phyloP scores from a whole-genome alignment of 768 basidiomycete genomes.

The Chalciporus piperatus region DNA sequence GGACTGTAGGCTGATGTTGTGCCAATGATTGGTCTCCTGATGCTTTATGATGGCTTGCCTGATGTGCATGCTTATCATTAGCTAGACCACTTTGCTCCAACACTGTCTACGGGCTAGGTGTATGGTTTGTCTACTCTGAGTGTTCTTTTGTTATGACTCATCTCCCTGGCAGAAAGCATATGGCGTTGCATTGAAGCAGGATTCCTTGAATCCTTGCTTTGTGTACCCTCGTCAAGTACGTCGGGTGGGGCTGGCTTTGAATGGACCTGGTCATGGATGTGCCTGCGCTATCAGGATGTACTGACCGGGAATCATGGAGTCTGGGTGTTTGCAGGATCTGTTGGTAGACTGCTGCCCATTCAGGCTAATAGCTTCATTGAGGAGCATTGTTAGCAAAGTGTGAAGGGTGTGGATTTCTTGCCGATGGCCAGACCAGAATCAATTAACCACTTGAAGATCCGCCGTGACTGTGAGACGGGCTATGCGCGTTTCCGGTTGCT shows the following conservation, averaged over 20 bases:
- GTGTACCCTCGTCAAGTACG: too few species aligned
- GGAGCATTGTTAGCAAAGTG: neutral
- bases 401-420: constrained; percentile 6
- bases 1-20: too few species aligned
- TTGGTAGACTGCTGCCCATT: neutral
- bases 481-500: neutral
- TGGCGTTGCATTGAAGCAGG: too few species aligned
- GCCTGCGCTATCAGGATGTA: neutral
- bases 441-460: constrained; percentile 19
- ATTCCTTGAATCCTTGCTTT: too few species aligned
- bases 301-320: neutral
- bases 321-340: neutral
- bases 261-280: neutral
- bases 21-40: too few species aligned
- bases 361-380: neutral
- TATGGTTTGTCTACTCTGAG: too few species aligned
- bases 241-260: neutral
- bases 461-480: neutral
- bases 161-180: too few species aligned
- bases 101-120: too few species aligned
- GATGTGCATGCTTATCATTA: too few species aligned
- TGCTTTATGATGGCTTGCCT: too few species aligned
- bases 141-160: too few species aligned
- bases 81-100: too few species aligned
- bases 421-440: constrained; percentile 5